Conservation (phyloP, 2,329 filamentous ascomycete species). For the Venturia carpophila region DNA sequence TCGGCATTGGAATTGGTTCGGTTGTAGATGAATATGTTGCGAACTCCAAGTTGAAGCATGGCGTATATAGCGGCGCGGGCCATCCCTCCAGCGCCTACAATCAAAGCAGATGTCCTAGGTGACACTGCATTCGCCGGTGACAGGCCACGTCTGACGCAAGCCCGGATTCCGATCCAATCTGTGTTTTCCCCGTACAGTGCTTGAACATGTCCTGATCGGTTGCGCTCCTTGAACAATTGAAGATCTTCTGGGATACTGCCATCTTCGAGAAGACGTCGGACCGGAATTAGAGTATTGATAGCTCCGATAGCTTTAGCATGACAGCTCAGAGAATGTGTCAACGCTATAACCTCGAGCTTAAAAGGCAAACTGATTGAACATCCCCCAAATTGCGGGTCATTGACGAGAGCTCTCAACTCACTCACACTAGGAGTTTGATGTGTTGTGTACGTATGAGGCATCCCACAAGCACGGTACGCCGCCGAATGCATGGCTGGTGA, state of each 20-base stretch:
- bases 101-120: conserved; percentile 43
- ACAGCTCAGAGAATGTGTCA: conserved; percentile 58
- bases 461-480: conserved; percentile 57
- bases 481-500: conserved; percentile 73
- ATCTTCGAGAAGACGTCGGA: conserved; percentile 50
- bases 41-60: conserved; percentile 68
- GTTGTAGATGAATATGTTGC: conserved; percentile 68
- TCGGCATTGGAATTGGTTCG: conserved; percentile 60
- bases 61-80: conserved; percentile 70
- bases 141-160: conserved; percentile 62
- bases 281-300: conserved; percentile 66
- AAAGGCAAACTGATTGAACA: conserved; percentile 65
- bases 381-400: conserved; percentile 61
- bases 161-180: conserved; percentile 72
- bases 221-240: conserved; percentile 49
- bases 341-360: conserved; percentile 61
- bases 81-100: conserved; percentile 63
- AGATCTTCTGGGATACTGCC: conserved; percentile 49
- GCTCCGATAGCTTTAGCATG: conserved; percentile 69
- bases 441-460: conserved; percentile 60
- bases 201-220: conserved; percentile 57
- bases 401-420: conserved; percentile 55
- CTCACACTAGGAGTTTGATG: conserved; percentile 55
- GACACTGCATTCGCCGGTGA: conserved; percentile 60
- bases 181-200: conserved; percentile 73